Conservation (phyloP, 2,329 filamentous ascomycete species). For the Penicillium sclerotigenum region DNA sequence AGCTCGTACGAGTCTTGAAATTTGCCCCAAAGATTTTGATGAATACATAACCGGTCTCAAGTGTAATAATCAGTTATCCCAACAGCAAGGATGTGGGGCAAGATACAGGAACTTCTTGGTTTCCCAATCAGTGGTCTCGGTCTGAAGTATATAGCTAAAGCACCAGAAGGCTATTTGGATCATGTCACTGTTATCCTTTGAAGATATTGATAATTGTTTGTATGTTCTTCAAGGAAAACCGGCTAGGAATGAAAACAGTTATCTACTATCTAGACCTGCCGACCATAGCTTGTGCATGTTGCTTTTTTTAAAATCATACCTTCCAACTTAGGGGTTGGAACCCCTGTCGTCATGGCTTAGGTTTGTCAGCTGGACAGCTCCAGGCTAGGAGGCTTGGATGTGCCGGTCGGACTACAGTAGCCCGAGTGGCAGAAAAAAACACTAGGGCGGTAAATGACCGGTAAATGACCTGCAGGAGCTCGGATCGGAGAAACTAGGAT, state of each 20-base stretch:
- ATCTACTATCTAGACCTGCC: neutral
- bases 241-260: neutral
- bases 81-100: conserved; percentile 28
- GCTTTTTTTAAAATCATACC: neutral
- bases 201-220: neutral
- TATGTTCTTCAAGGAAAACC: neutral
- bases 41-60: neutral
- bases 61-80: conserved; percentile 18
- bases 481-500: conserved; percentile 4
- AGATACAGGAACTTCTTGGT: conserved; percentile 18
- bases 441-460: neutral
- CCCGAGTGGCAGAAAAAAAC: conserved; percentile 24
- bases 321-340: neutral
- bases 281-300: neutral
- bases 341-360: conserved; percentile 21
- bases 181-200: neutral
- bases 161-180: conserved; percentile 11
- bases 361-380: conserved; percentile 21
- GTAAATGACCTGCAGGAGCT: neutral
- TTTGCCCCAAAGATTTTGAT: neutral
- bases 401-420: conserved; percentile 32
- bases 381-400: conserved; percentile 6
- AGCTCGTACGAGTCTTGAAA: conserved; percentile 9
- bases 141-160: conserved; percentile 27
- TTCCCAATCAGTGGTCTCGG: conserved; percentile 36